Evolutionary conservation across 352 stramenopile species (phyloP), one percentile per base, ranked within the genome.

Genomic region (Thalassiosira delicatula): DNA sequence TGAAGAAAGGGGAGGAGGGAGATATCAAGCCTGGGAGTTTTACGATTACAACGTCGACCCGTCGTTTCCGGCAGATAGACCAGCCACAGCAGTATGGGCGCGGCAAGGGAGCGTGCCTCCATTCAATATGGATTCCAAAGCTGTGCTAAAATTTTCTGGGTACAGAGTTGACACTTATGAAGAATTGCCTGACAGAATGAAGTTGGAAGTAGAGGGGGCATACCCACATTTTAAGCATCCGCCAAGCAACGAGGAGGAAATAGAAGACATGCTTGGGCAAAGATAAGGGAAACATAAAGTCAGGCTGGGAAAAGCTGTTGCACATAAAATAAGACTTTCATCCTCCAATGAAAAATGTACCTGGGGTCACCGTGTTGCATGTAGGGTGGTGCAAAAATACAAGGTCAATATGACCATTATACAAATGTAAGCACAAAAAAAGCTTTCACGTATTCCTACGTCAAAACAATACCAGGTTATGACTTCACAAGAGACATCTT

Each of bases 21-120:
- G 65, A 29, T 88, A 88, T 63, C 57, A 83, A 65, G 81, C 81
- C 25, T 88, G 81, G 81, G 81, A 88, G 51, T 79, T 83, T 76
- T 88, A 88, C 63, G 81, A 88, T 78, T 88, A 85, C 53, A 76
- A 68, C 35, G 29, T 85, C 14, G 81, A 87, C 59, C 56, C 61
- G 23, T 40, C 79, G 25, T 82, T 79, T 70, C 71, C 72, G 17
- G 44, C 29, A 17, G 65, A 74, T 29, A 51, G 72, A 56, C 79
- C 75, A 30, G 68, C 81, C 4, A 75, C 66, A n/a, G 53, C 73
- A 9, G 61, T 74, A 21, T 88, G 81, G 81, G 73, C 62, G 51
- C 40, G 81, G 23, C 81, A 88, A 57, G 81, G 81, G 8, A 63
- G 30, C 29, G 75, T 76, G 23, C 75, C 81, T 51, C 81, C 81